Base-by-base conservation (phyloP, 1,284 basidiomycete species). In the Spongispora temasekensis region DNA sequence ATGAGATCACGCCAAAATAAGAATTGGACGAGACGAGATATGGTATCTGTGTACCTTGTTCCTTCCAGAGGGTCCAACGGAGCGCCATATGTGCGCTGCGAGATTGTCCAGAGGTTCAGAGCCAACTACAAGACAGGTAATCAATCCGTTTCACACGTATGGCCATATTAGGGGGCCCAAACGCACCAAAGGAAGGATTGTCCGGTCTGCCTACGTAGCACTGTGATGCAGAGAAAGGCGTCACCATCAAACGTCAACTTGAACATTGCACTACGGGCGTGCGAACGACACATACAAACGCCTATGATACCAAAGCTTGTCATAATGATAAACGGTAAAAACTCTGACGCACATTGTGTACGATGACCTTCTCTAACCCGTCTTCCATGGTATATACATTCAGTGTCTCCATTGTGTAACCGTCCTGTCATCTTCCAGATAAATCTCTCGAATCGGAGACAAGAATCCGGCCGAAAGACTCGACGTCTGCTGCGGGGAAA, bases 51-150 rank as follows among this genome's bases (percentile, higher is more conserved):
- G n/a, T 53, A 86, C 90, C 79, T 93, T 93, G 77, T 96, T 96
- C 3, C 78, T 83, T 1, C 94, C 94, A 0, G 93, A 94, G 0
- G 93, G 93, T 1, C 94, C 94, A 0, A 85, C 80, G 2, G 90
- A 89, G 28, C 76, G 76, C 81, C 87, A 91, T 58, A 96, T 95
- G 17, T 79, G 80, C 55, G 82, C 72, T 0, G 91, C 87, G 9
- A 95, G 83, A 8, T 66, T 65, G 57, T 89, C 85, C 23, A 95
- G 77, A 0, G 88, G 85, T 72, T 94, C 88, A 2, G 89, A 90
- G 3, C 92, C 93, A 56, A 94, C 92, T 92, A 60, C 32, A 12
- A 1, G 1, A 5, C 17, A 3, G 25, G 31, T 30, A 6, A 4
- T 52, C 23, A 2, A 56, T n/a, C n/a, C n/a, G n/a, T n/a, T n/a